Base-by-base conservation (phyloP, 1,139 yeast species). In the Hansenula sp. region DNA sequence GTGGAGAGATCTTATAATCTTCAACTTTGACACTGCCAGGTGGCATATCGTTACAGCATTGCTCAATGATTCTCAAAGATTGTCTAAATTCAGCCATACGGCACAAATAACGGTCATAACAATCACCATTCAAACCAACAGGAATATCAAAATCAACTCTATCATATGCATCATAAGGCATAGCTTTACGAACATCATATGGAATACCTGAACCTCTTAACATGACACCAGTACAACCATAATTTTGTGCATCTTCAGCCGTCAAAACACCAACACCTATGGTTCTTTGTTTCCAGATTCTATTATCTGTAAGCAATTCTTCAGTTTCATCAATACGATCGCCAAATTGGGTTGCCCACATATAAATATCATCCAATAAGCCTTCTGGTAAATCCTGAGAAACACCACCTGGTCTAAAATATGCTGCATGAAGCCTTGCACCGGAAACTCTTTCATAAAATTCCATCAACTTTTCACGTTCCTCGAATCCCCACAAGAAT, bases 311-410 rank as follows among this genome's bases (percentile, higher is more conserved):
- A 54, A 85, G 77, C 70, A 88, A 77, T 68, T 88, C 96, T 72
- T 88, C 96, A 50, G 85, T 81, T 68, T 88, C 96, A 67, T 88
- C 96, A 57, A 88, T 69, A 72, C 96, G 81, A 71, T 88, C 96
- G 63, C 96, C 96, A 57, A 88, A 88, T 72, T 88, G 96, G 33
- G 96, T 88, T 46, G 96, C 96, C 96, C 96, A 88, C 93, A 87
- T 87, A 70, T 85, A 88, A 58, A 88, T 88, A 63, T 88, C 96
- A 66, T 88, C 96, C 58, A 88, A 76, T 61, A 88, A 68, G 42
- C 96, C 96, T 32, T 79, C 83, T 27, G 96, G 96, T 55, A 88
- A 69, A 67, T 88, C 96, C 68, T 86, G 96, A 19, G 94, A 71
- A 30, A 88, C 96, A 61, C 96, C 96, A 61, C 96, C 96, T 44